These are phyloP conservation scores for Alloteropsis angusta DNA, from an alignment of 202 grass and related monocot genomes.

Conservation along the genomic window DNA sequence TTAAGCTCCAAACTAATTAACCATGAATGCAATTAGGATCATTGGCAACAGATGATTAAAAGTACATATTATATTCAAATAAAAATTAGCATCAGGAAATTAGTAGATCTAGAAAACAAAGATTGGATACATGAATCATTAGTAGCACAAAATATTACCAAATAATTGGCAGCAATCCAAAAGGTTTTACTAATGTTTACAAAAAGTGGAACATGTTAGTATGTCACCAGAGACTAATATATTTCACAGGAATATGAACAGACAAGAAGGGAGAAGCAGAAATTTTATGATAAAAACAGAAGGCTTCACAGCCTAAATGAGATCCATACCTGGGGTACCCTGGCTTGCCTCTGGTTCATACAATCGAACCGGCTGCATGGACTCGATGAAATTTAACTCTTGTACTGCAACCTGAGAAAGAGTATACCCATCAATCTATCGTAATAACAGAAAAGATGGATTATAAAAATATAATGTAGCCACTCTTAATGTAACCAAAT, in stretches of 20 bases:
- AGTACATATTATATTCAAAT: background rate
- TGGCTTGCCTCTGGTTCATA: slow-evolving; percentile 46
- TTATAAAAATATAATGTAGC: background rate
- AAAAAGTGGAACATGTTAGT: background rate
- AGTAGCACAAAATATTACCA: background rate
- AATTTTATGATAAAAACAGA: background rate
- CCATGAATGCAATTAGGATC: background rate
- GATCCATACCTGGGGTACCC: slow-evolving; percentile 46
- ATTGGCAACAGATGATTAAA: background rate
- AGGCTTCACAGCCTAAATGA: background rate
- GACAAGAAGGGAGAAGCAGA: background rate
- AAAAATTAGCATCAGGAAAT: background rate
- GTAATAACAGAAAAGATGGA: background rate
- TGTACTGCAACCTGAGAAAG: slow-evolving; percentile 71
- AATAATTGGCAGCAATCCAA: background rate
- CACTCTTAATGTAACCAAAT: too few species aligned
- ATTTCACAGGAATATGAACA: slow-evolving; percentile 4
- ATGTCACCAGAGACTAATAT: background rate
- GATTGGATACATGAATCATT: background rate
- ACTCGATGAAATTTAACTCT: slow-evolving; percentile 74
- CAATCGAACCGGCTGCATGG: slow-evolving; percentile 44
- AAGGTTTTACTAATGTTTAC: background rate
- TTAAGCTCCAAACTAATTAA: background rate
- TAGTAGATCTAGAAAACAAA: background rate
- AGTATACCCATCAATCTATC: background rate